phyloP scores from a whole-genome alignment of 2,329 filamentous ascomycete genomes.

The Waltergamsia citrina region DNA sequence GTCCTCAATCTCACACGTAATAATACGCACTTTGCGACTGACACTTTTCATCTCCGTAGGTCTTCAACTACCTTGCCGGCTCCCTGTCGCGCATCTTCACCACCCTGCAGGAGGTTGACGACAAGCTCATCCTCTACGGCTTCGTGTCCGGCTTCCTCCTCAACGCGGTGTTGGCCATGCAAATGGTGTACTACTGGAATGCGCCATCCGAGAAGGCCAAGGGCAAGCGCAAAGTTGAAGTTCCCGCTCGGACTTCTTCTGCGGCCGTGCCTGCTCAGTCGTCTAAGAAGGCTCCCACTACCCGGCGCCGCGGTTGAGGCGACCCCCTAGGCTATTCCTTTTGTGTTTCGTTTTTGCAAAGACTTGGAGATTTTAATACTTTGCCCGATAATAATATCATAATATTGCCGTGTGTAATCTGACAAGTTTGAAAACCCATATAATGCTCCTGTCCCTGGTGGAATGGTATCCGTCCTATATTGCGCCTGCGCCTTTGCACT shows the following conservation, averaged over 20 bases:
- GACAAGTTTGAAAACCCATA: no score
- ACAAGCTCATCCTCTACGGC: slow-evolving; percentile 90
- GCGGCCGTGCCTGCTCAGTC: slow-evolving; percentile 16
- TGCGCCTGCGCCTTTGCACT: no score
- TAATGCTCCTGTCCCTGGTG: no score
- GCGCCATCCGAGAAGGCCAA: slow-evolving; percentile 38
- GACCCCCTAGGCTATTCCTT: not conserved
- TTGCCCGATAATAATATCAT: not conserved
- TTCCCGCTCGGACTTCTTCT: slow-evolving; percentile 15
- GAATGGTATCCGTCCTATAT: no score
- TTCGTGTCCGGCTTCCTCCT: slow-evolving; percentile 88
- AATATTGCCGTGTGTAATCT: no score
- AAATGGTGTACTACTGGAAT: slow-evolving; percentile 98
- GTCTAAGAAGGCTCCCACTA: slow-evolving; percentile 30
- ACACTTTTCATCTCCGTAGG: slow-evolving; percentile 41
- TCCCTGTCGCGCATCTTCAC: slow-evolving; percentile 95
- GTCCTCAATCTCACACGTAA: slow-evolving; percentile 1
- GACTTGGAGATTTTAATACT: not conserved
- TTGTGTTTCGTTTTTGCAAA: not conserved
- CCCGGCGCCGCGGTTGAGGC: slow-evolving; percentile 29
- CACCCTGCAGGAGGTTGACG: slow-evolving; percentile 92
- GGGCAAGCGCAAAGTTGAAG: slow-evolving; percentile 27
- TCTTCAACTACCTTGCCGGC: slow-evolving; percentile 95
- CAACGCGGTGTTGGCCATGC: slow-evolving; percentile 75
- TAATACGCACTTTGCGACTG: not conserved